phyloP scores from a whole-genome alignment of 768 basidiomycete species.

The Tulasnella sp. region DNA sequence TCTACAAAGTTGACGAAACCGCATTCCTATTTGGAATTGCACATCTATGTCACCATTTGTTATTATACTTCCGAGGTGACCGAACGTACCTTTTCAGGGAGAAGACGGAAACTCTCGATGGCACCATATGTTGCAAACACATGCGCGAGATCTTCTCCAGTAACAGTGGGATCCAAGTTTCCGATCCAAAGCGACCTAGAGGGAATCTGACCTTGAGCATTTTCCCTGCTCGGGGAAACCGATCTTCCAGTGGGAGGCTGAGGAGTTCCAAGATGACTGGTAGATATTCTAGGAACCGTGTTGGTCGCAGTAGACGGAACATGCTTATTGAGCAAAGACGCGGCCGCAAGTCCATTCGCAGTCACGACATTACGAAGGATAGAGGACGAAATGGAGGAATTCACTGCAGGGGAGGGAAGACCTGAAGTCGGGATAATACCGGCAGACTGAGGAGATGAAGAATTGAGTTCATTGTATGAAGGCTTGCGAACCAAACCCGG shows the following conservation, averaged over 20 bases:
- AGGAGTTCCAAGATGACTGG: constrained; percentile 55
- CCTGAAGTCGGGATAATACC: background rate
- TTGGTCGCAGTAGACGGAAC: constrained; percentile 20
- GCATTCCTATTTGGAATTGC: constrained; percentile 58
- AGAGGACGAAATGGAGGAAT: constrained; percentile 9
- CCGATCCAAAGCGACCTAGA: constrained; percentile 98
- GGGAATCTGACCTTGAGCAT: constrained; percentile 75
- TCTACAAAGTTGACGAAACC: constrained; percentile 99
- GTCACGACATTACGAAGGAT: constrained; percentile 13
- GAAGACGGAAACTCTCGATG: constrained; percentile 84
- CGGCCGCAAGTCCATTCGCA: background rate
- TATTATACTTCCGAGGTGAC: background rate
- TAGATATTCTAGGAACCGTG: constrained; percentile 35
- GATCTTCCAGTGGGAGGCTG: constrained; percentile 33
- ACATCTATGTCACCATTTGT: background rate
- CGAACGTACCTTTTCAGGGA: constrained; percentile 82
- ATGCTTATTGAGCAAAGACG: background rate
- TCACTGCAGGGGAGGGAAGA: constrained; percentile 3
- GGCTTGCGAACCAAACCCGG: constrained; percentile 13
- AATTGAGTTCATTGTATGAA: constrained; percentile 14
- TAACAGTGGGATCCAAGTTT: constrained; percentile 88
- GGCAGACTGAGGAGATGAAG: constrained; percentile 3
- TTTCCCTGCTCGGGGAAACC: constrained; percentile 73
- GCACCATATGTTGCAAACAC: constrained; percentile 95
- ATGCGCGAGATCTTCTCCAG: constrained; percentile 86